Base-by-base conservation (phyloP, 495 filamentous ascomycete species). In the Penicillium diatomitis region DNA sequence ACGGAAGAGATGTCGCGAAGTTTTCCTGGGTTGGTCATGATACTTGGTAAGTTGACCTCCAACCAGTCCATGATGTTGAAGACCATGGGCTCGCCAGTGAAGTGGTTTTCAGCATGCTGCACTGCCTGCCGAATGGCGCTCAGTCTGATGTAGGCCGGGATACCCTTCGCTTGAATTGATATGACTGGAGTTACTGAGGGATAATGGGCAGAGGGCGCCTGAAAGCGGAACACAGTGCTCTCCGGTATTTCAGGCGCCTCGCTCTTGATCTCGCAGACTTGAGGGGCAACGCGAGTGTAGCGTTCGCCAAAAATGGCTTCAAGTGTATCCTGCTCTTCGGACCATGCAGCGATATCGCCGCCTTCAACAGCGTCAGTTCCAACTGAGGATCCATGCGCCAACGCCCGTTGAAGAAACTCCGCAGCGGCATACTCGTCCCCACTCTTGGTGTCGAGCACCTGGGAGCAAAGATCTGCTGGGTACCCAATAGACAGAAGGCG, bases 141-240 rank as follows among this genome's bases (percentile, higher is more conserved):
- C 4, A 98, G 74, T 39, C 88, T 85, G 52, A 97, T 95, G 56
- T 97, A 94, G 6, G 91, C 85, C 5, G 92, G 92, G n/a, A 98
- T 73, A 4, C 64, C 62, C 48, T 76, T 67, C 33, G 83, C 69
- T 29, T 76, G 66, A 31, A 96, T 68, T 0, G 82, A 78, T 34
- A 97, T 71, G 8, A 90, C 71, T n/a, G 92, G 85, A 53, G 87
- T 75, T 3, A 74, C 65, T n/a, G 71, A 57, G 6, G 92, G 92
- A 67, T 97, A 98, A 48, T 79, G 69, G 1, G 42, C 50, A 11
- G 64, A 65, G 8, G 82, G 76, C 50, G 67, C 74, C 43, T 76
- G 71, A 40, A 79, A 75, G 38, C 74, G 73, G 44, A 84, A 64
- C 0, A 54, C 55, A 20, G 77, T 62, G 5, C 68, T 51, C 11